These are phyloP conservation scores for Microcera coccophila DNA, from an alignment of 2,329 filamentous ascomycete genomes.

Conservation along the genomic window DNA sequence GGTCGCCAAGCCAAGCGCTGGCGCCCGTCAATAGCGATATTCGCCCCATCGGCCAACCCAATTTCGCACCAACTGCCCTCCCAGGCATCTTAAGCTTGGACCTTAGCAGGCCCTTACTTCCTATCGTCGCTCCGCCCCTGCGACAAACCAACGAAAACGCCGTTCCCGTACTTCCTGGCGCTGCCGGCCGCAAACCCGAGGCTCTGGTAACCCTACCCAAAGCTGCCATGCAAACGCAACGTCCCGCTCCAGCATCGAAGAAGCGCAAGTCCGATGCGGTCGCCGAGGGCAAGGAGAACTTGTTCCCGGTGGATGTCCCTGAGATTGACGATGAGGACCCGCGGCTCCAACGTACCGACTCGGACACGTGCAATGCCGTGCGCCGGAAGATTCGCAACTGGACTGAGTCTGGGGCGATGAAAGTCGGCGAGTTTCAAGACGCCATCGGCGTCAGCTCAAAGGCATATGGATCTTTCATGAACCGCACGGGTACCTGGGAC, in stretches of 20 bases:
- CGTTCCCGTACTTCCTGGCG: background rate
- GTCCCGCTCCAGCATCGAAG: no score
- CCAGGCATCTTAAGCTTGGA: background rate
- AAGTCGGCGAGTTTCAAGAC: conserved; percentile 44
- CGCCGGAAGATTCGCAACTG: background rate
- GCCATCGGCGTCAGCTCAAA: conserved; percentile 37
- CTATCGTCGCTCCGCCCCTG: background rate
- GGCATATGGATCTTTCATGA: conserved; percentile 45
- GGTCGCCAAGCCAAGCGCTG: background rate
- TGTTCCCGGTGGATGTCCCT: background rate
- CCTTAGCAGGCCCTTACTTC: background rate
- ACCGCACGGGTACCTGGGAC: conserved; percentile 39
- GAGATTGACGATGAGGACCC: background rate
- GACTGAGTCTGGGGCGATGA: background rate
- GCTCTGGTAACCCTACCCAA: background rate
- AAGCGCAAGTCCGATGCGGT: background rate
- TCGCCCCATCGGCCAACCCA: background rate
- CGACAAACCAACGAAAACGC: background rate
- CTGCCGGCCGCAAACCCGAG: background rate
- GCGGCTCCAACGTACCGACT: background rate
- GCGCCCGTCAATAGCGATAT: background rate
- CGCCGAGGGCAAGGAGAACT: background rate
- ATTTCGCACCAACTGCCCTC: background rate
- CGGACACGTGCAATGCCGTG: background rate
- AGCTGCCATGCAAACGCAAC: no score